Base-by-base conservation (phyloP, 306 rosid genomes). In the Fagus crenata region DNA sequence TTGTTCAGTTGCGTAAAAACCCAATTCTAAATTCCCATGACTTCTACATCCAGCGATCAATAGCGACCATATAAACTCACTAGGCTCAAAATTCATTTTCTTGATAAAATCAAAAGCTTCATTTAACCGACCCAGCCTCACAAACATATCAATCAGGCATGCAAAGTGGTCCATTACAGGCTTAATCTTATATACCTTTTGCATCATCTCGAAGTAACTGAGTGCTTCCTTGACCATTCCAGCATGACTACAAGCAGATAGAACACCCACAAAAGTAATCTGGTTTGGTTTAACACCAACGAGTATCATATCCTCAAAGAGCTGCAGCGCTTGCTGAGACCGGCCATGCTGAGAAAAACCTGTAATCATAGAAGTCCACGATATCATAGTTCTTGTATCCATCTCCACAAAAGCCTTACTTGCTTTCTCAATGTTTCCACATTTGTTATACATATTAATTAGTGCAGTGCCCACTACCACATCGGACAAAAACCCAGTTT, bases 91-190 rank as follows among this genome's bases (percentile, higher is more conserved):
- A 75, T 82, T 77, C 95, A 89, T 90, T 72, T 86, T 88, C 77
- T 86, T 82, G 15, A 92, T 83, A 37, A 92, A 64, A 84, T 78
- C 59, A 35, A 90, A 87, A 72, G 98, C 97, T 86, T 94, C 90
- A 39, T 90, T 89, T 18, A 92, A 60, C 76, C 71, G 84, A 18
- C 96, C 96, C 71, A 83, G 59, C 70, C 96, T 85, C 79, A 94
- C 85, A 46, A 76, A 88, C 98, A 90, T 90, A 75, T 89, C 97
- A 73, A 90, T 81, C 72, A 94, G 56, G 87, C 95, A 88, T 64
- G 81, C 87, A 75, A 83, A 92, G 81, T 94, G 98, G 82, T 89
- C 97, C 93, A 87, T 89, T 78, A 90, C 92, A 46, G 98, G 98
- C 83, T 75, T 92, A 71, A 94, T 87, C 83, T 82, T 92, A 71